Conservation (phyloP, 192 early-diverging fungal species). For the Polychytrium aggregatum region DNA sequence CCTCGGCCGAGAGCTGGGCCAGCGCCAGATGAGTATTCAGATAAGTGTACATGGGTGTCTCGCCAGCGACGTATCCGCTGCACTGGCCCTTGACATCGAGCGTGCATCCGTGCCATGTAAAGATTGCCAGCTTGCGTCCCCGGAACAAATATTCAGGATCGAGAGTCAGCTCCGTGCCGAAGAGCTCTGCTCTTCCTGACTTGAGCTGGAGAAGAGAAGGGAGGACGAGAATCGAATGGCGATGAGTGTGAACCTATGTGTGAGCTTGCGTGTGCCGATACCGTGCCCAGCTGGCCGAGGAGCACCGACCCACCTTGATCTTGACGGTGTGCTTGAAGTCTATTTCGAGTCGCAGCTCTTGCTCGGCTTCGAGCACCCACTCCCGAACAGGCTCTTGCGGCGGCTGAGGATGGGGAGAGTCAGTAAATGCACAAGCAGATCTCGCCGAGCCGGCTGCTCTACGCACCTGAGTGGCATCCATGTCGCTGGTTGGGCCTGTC, state of each 20-base stretch:
- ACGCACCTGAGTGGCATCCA: no score
- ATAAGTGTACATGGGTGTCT: constrained; percentile 88
- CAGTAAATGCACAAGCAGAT: no score
- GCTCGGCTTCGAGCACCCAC: constrained; percentile 48
- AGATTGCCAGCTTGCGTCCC: constrained; percentile 78
- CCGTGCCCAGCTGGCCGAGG: background rate
- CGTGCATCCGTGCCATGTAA: constrained; percentile 84
- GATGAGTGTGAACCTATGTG: background rate
- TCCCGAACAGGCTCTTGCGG: background rate
- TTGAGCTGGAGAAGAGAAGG: constrained; percentile 32
- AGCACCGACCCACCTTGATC: constrained; percentile 48
- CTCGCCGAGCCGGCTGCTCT: no score
- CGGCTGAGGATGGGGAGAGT: no score
- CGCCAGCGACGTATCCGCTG: constrained; percentile 80
- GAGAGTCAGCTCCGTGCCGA: constrained; percentile 86
- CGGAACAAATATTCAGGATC: constrained; percentile 68
- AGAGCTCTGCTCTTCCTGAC: constrained; percentile 79
- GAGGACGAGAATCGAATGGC: background rate
- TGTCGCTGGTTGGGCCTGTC: no score
- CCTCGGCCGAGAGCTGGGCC: constrained; percentile 55
- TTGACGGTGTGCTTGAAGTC: constrained; percentile 43
- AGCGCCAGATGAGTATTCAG: constrained; percentile 82
- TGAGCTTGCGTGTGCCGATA: background rate
- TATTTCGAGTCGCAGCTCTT: constrained; percentile 90
- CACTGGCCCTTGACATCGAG: constrained; percentile 54